Percentiles rank a stretch among this genome's conserved stretches.
These are phyloP conservation scores for Dianthus caryophyllus DNA, from an alignment of 148 eudicot genomes.

Conservation along the genomic window DNA sequence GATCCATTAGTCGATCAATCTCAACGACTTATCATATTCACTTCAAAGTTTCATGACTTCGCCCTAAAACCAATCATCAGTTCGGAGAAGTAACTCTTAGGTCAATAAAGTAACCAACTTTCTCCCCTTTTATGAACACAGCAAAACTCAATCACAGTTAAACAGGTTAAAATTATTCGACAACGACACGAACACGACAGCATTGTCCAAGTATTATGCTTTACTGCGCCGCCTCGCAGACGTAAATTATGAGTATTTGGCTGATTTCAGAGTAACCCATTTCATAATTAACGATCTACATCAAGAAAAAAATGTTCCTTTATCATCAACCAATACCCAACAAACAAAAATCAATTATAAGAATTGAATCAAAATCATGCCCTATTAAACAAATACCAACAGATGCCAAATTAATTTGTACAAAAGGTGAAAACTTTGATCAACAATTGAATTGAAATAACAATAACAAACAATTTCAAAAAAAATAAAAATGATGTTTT, in stretches of 20 bases:
- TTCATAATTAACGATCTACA: too few species aligned
- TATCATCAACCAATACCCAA: too few species aligned
- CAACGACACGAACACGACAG: neutral
- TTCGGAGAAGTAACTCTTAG: neutral
- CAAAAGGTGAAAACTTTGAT: too few species aligned
- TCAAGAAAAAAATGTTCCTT: too few species aligned
- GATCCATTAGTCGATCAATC: neutral
- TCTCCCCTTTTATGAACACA: neutral
- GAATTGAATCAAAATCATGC: too few species aligned
- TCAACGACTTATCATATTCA: neutral
- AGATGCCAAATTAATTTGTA: too few species aligned
- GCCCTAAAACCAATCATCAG: neutral
- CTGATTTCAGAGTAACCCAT: neutral
- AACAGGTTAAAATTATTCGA: neutral
- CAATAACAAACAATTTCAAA: too few species aligned
- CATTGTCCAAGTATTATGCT: neutral
- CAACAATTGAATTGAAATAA: too few species aligned
- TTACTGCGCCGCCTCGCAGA: neutral
- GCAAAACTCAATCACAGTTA: neutral
- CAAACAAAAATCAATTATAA: too few species aligned
- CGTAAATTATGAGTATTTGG: too few species aligned
- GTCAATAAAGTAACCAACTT: neutral
- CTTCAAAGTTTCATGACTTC: too few species aligned
- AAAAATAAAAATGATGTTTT: neutral
- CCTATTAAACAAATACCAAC: too few species aligned